Base-by-base conservation (phyloP, 352 stramenopile species). In the Phytophthora kernoviae region DNA sequence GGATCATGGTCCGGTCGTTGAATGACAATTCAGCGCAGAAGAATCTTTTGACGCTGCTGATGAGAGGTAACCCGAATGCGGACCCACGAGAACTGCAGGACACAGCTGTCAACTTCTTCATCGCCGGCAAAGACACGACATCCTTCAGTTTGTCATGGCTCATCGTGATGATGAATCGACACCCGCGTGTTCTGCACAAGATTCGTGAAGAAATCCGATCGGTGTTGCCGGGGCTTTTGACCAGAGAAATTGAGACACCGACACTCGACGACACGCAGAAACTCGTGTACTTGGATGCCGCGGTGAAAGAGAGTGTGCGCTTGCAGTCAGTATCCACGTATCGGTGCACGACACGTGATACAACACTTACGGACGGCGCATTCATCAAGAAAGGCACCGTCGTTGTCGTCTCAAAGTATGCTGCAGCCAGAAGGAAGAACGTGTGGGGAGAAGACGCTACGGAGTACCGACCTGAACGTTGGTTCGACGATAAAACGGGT, bases 101-200 rank as follows among this genome's bases (percentile, higher is more conserved):
- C 62, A 72, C 84, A 15, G 61, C 84, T 3, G 62, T 89, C 24
- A 85, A 77, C 49, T 85, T 89, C 50, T 59, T 89, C 30, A 54
- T 87, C 17, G 79, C 75, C 26, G 79, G 78, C 18, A 58, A 72
- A 33, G 78, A 85, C 54, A 84, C 78, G 9, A 88, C 77, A 8
- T 70, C 77, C 1, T 74, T 64, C 44, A 76, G 70, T 17, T 27
- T 88, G 18, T 68, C 61, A n/a, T 88, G 77, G 77, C 67, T 82
- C 17, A 56, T 88, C 21, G 81, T 81, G 26, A 73, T 83, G 48
- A 62, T 88, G 33, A 66, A 67, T 15, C 71, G 59, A 17, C 47
- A 88, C 43, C 79, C 74, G 15, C 36, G 55, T 10, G 71, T 79
- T 15, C 41, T 74, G 53, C 33, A 60, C 7, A 77, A 77, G 40